A percentile compares a stretch with the other conserved stretches of the same genome.
Conservation (phyloP, 2,329 filamentous ascomycete species). For the Xylariaceae sp. region DNA sequence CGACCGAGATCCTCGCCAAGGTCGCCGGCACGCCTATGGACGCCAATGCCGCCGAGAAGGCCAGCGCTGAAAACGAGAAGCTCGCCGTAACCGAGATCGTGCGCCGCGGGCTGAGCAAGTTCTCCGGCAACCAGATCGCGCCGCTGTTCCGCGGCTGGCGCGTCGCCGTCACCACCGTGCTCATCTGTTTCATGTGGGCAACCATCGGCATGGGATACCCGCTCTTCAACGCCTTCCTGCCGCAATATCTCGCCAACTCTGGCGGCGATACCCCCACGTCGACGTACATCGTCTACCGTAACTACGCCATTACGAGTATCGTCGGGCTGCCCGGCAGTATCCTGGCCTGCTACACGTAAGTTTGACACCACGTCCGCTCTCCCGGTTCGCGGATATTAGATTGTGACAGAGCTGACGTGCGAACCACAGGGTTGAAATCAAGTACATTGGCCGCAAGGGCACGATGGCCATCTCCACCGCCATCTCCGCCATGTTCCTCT, state of each 20-base stretch:
- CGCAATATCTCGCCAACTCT: conserved; percentile 67
- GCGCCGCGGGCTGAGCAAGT: too few relatives aligned
- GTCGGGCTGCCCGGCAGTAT: conserved; percentile 74
- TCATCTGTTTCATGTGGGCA: conserved; percentile 77
- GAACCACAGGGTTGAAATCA: too few relatives aligned
- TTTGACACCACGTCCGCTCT: conserved; percentile 57
- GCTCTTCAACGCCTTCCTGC: conserved; percentile 86
- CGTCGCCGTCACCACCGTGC: conserved; percentile 44
- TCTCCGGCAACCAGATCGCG: conserved; percentile 62
- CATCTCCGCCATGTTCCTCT: conserved; percentile 64
- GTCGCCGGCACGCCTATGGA: conserved; percentile 39
- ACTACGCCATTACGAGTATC: conserved; percentile 76
- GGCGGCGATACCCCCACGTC: conserved; percentile 20
- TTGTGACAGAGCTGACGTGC: too few relatives aligned
- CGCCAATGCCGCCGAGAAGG: conserved; percentile 27
- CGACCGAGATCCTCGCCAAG: conserved; percentile 60
- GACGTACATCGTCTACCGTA: conserved; percentile 56
- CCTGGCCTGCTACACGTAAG: conserved; percentile 68
- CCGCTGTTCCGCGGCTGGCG: conserved; percentile 58
- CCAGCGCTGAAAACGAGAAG: conserved; percentile 50
- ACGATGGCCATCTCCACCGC: conserved; percentile 66
- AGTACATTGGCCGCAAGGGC: conserved; percentile 68
- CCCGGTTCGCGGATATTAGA: too few relatives aligned
- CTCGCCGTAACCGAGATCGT: too few relatives aligned
- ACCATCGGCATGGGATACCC: conserved; percentile 84